Conservation (phyloP, 495 filamentous ascomycete genomes). For the Daldinia loculata region DNA sequence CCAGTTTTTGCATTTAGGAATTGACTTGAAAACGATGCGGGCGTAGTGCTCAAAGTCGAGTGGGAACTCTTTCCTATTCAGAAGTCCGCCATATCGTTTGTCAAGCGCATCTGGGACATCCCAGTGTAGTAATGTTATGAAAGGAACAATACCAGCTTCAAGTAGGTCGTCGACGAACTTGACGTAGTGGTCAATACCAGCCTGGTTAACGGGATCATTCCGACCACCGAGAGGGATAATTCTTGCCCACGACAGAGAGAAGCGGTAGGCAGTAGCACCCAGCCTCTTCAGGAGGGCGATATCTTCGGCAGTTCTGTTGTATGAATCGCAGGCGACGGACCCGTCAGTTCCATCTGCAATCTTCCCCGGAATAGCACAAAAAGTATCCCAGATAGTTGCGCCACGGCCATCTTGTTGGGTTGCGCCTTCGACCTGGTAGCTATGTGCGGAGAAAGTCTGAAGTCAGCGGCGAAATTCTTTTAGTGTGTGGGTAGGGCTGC, state of each 20-base stretch:
- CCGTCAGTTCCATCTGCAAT: conserved; percentile 75
- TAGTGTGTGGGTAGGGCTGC: background rate
- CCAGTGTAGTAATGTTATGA: conserved; percentile 73
- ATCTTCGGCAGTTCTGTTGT: conserved; percentile 75
- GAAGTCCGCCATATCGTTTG: conserved; percentile 67
- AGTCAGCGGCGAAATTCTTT: conserved; percentile 29
- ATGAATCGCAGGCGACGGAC: conserved; percentile 78
- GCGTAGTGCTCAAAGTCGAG: conserved; percentile 69
- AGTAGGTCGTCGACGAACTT: conserved; percentile 68
- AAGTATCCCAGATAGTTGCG: conserved; percentile 80
- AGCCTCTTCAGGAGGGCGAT: conserved; percentile 74
- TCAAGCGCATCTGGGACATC: conserved; percentile 68
- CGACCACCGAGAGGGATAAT: conserved; percentile 73
- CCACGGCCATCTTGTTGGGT: conserved; percentile 72
- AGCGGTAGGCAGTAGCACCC: conserved; percentile 73
- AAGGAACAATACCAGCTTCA: conserved; percentile 65
- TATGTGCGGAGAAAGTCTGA: conserved; percentile 42
- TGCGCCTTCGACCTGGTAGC: conserved; percentile 81
- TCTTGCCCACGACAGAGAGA: conserved; percentile 78
- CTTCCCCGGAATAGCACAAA: conserved; percentile 76
- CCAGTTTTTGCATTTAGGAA: conserved; percentile 69
- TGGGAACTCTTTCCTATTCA: conserved; percentile 67
- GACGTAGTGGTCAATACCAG: conserved; percentile 66
- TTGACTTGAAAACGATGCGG: conserved; percentile 63
- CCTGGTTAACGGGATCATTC: conserved; percentile 68